phyloP scores from a whole-genome alignment of 805 yeast species.

The Monosporozyma siamensis region DNA sequence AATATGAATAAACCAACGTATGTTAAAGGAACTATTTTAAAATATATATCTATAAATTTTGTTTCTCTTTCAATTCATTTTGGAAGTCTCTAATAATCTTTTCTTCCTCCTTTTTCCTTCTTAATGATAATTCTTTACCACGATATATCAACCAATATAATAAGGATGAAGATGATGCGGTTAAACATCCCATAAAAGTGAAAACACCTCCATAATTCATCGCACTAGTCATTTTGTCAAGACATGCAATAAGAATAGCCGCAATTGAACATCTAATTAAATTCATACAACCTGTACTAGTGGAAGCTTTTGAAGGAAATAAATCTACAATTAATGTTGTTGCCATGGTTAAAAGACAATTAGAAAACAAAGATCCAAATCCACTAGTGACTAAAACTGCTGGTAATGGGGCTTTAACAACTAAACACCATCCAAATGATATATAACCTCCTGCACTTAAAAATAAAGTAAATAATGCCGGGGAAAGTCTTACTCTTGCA shows the following conservation, averaged over 20 bases:
- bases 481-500: slow-evolving; percentile 44
- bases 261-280: slow-evolving; percentile 59
- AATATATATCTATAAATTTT: background rate
- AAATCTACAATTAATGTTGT: slow-evolving; percentile 66
- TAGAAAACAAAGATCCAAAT: slow-evolving; percentile 45
- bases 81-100: background rate
- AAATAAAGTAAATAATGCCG: slow-evolving; percentile 36
- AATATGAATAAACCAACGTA: too few relatives aligned
- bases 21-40: background rate
- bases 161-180: slow-evolving; percentile 20
- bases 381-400: slow-evolving; percentile 51
- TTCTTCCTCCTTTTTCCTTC: slow-evolving; percentile 12
- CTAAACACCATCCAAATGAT: slow-evolving; percentile 67
- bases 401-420: slow-evolving; percentile 37
- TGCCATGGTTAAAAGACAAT: slow-evolving; percentile 47
- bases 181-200: slow-evolving; percentile 52
- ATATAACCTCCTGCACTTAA: slow-evolving; percentile 34
- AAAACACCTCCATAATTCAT: slow-evolving; percentile 70
- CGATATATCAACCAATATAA: slow-evolving; percentile 25
- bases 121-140: slow-evolving; percentile 25
- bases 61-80: background rate
- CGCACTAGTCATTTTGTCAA: slow-evolving; percentile 45
- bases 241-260: slow-evolving; percentile 61
- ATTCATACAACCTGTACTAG: slow-evolving; percentile 66
- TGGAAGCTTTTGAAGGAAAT: slow-evolving; percentile 58